Evolutionary conservation across 345 rosid genomes (phyloP), one percentile per base, ranked within the genome.

Genomic region (Dipteronia dyeriana): DNA sequence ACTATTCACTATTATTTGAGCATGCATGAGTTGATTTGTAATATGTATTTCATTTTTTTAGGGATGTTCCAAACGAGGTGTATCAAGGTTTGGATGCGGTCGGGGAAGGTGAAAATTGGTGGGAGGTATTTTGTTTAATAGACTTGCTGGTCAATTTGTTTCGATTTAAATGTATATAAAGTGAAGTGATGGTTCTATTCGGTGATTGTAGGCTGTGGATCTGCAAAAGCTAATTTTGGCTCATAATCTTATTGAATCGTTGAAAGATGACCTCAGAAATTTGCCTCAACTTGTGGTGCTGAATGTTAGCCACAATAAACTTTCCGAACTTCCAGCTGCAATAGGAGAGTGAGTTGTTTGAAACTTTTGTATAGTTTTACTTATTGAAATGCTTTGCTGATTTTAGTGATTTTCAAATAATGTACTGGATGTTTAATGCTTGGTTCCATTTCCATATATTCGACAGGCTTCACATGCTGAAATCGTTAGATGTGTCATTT

Each of bases 221-320:
- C 84, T 95, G 31, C 97, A 88, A 69, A 95, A 93, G 90, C 82
- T 95, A 62, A 95, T 95, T 68, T 87, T 95, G 85, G 99, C 99
- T 70, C 99, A 95, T 81, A 95, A 95, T 70, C 77, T 79, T 13
- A 92, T 95, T 56, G 96, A 95, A 74, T 74, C 71, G n/a, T 80
- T 95, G 53, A 93, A 78, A 75, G 99, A 95, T 66, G 99, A 93
- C 53, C 77, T 95, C 41, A 85, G 90, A 76, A 90, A 87, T 82
- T 89, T 95, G 76, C 71, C 92, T 16, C 82, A 81, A 65, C 87
- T 93, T 66, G 82, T 85, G 41, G 96, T 93, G 68, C 75, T 95
- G 68, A 95, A 95, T 85, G 87, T 95, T 57, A 93, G 96, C 83
- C 91, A 92, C 71, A 95, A 95, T 73, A 90, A 87, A 34, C 91